phyloP scores from a whole-genome alignment of 2,329 filamentous ascomycete genomes.

The Apiospora kogelbergensis region DNA sequence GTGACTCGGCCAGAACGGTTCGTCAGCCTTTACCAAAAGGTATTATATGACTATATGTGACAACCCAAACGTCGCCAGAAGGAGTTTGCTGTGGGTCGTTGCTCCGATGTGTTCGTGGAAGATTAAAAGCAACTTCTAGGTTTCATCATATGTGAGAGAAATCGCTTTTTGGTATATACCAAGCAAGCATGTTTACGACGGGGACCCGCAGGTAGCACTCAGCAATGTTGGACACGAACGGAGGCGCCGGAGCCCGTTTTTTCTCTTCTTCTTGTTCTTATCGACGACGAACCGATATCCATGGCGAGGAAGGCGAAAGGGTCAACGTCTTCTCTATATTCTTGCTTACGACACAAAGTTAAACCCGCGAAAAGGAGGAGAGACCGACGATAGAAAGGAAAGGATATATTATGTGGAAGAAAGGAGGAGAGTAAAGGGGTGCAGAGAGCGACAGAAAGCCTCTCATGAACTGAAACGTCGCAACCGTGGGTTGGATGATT shows the following conservation, averaged over 20 bases:
- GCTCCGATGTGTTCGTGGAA: not conserved
- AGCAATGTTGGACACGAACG: not conserved
- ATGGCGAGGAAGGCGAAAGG: not conserved
- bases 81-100: not conserved
- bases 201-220: not conserved
- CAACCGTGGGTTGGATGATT: conserved; percentile 6
- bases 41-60: no score
- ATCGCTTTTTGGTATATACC: not conserved
- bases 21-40: no score
- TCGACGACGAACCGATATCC: not conserved
- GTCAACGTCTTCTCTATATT: not conserved
- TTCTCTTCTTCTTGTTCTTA: not conserved
- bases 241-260: not conserved
- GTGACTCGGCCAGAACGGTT: no score
- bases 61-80: not conserved
- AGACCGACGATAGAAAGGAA: not conserved
- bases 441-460: not conserved
- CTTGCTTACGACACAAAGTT: not conserved
- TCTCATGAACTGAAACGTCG: not conserved
- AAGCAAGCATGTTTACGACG: not conserved
- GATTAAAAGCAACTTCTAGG: not conserved
- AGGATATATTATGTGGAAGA: not conserved
- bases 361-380: not conserved
- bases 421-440: not conserved
- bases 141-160: not conserved